Evolutionary conservation across 169 alveolate species (phyloP).

Genomic region (Plasmodium adleri): DNA sequence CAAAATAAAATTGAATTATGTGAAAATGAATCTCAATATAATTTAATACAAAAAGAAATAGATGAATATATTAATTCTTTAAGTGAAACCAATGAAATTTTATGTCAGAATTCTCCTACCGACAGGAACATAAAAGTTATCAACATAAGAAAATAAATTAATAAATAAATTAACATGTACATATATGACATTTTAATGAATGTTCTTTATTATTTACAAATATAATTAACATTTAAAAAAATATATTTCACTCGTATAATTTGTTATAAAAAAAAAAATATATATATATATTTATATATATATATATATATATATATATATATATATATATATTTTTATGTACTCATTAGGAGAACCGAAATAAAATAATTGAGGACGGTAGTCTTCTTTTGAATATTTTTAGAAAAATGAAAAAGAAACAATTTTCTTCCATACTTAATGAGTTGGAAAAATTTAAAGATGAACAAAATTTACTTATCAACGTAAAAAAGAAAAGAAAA

Average conservation of each 20-base stretch:
- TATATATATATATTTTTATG: not conserved
- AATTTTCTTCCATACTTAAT: conserved; percentile 41
- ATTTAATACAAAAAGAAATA: conserved; percentile 18
- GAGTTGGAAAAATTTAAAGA: conserved; percentile 42
- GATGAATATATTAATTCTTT: conserved; percentile 44
- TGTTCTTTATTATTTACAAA: no score
- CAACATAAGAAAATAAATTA: not conserved
- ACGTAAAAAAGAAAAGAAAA: not conserved
- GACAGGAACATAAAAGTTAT: conserved; percentile 62
- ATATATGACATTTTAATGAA: not conserved
- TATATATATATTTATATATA: not conserved
- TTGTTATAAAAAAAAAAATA: not conserved
- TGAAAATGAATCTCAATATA: conserved; percentile 56
- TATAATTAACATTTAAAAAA: no score
- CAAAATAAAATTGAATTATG: conserved; percentile 68
- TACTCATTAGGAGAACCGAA: conserved; percentile 35
- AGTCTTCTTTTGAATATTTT: conserved; percentile 36
- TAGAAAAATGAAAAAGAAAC: conserved; percentile 28
- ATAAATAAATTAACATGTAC: not conserved
- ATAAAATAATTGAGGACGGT: conserved; percentile 66
- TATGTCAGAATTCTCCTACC: conserved; percentile 59
- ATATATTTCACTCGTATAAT: not conserved
- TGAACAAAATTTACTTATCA: conserved; percentile 41
- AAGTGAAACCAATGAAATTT: conserved; percentile 63
- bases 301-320: not conserved